A percentile compares a stretch with the other conserved stretches of the same genome.
Conservation (phyloP, 2,329 filamentous ascomycete species). For the Fusarium algeriense region DNA sequence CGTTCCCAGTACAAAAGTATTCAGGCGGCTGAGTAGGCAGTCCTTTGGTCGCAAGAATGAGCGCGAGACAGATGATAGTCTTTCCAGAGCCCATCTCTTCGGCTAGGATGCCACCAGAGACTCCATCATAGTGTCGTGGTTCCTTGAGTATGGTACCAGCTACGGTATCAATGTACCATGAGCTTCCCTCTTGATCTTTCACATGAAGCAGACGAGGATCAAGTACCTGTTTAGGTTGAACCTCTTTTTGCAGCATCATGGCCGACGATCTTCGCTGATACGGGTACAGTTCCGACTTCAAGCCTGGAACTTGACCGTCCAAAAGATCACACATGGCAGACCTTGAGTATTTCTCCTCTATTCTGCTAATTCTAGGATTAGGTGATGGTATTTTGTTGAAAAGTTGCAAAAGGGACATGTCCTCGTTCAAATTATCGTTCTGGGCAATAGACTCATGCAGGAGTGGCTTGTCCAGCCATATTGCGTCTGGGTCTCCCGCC, state of each 20-base stretch:
- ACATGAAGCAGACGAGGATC: conserved; percentile 79
- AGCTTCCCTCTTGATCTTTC: conserved; percentile 68
- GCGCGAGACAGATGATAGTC: conserved; percentile 84
- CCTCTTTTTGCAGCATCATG: conserved; percentile 86
- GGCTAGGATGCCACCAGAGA: conserved; percentile 81
- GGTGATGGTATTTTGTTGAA: conserved; percentile 83
- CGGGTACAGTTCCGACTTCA: conserved; percentile 75
- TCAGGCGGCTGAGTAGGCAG: conserved; percentile 76
- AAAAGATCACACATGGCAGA: conserved; percentile 69
- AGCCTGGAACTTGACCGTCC: conserved; percentile 63
- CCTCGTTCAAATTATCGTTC: conserved; percentile 52
- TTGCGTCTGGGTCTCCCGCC: conserved; percentile 56
- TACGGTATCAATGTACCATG: conserved; percentile 79
- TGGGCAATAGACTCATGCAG: conserved; percentile 3
- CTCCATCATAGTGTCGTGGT: conserved; percentile 79
- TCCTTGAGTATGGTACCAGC: conserved; percentile 71
- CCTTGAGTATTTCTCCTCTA: conserved; percentile 64
- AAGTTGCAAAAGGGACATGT: conserved; percentile 72
- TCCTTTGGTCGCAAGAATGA: conserved; percentile 80
- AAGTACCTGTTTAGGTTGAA: conserved; percentile 70
- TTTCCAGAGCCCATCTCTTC: conserved; percentile 89
- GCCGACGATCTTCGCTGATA: conserved; percentile 87
- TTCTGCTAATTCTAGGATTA: conserved; percentile 62
- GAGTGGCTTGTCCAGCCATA: conserved; percentile 17
- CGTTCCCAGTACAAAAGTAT: conserved; percentile 61